Evolutionary conservation across 2,329 filamentous ascomycete genomes (phyloP).

Genomic region (Trichoderma harzianum): DNA sequence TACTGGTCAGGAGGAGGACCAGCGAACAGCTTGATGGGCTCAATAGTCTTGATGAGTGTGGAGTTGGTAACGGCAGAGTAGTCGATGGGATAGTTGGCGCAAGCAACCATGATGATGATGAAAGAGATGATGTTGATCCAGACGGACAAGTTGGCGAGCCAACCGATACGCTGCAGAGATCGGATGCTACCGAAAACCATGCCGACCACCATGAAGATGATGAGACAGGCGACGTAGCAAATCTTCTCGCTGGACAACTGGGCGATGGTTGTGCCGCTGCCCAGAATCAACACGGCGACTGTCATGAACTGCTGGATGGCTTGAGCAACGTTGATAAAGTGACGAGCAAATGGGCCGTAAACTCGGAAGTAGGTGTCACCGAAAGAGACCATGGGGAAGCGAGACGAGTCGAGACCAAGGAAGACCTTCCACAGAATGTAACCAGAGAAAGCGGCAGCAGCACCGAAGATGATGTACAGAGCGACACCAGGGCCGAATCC

Average conservation of each 20-base stretch:
- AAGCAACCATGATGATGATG: conserved; percentile 15
- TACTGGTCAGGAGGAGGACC: conserved; percentile 6
- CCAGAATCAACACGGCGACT: conserved; percentile 8
- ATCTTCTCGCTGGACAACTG: conserved; percentile 8
- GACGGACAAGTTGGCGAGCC: conserved; percentile 12
- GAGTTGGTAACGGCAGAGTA: conserved; percentile 3
- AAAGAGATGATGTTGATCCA: conserved; percentile 10
- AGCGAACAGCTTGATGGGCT: background rate
- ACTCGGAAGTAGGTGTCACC: conserved; percentile 16
- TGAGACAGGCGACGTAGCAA: conserved; percentile 10
- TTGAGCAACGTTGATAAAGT: conserved; percentile 14
- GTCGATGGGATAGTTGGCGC: conserved; percentile 12
- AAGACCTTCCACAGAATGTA: conserved; percentile 12
- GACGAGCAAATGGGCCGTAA: conserved; percentile 8
- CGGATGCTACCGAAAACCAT: conserved; percentile 13
- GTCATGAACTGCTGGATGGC: conserved; percentile 14
- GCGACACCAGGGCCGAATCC: conserved; percentile 13
- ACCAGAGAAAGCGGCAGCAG: conserved; percentile 10
- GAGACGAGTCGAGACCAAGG: conserved; percentile 14
- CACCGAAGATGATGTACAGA: conserved; percentile 11
- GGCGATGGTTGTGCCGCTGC: conserved; percentile 5
- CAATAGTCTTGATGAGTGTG: background rate
- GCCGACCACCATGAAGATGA: conserved; percentile 15
- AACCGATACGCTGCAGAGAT: conserved; percentile 7
- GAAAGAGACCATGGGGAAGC: conserved; percentile 14